Evolutionary conservation across 2,329 filamentous ascomycete species (phyloP), one percentile per base, ranked within the genome.

Genomic region (Thelonectria rubi): DNA sequence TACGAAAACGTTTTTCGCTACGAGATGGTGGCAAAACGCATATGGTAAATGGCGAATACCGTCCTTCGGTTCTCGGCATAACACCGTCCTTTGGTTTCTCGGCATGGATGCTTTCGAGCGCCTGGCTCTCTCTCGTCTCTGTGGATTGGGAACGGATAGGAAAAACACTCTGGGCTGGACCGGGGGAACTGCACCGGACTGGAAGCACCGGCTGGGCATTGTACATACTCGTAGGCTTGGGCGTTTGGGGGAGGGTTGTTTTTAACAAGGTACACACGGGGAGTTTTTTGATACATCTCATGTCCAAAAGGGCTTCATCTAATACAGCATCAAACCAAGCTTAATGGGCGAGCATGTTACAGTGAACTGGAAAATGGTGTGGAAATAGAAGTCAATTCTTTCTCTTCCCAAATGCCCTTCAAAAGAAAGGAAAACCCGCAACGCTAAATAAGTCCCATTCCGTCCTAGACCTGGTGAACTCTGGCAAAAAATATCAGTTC

Each of bases 1-100:
- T 74, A 87, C 87, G 77, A 91, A 84, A 72, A 87, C 80, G 74
- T 92, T 88, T 65, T 87, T 84, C 84, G 95, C 70, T 99, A 97
- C 79, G 93, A 93, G 74, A 97, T 98, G 95, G 90, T 93, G 70
- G 92, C 93, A 0, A 98, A 97, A 84, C 86, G 95, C 74, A 99
- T 99, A 70, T 99, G 95, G 95, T 98, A 77, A 67, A 10, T 18
- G 18, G 3, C 30, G 14, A 5, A 8, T 2, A 11, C 30, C 15
- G 15, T 24, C 52, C 20, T 45, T 37, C 10, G 26, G 26, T 5
- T 5, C 26, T 30, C 26, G 10, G 10, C 26, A 30, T 30, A 30
- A 30, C 10, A 30, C 26, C 26, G 37, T 39, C 37, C 37, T 39
- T 14, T 39, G 10, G 15, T n/a, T 39, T 9, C n/a, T n/a, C n/a